A percentile compares a stretch with the other conserved stretches of the same genome.
Conservation (phyloP, 805 yeast species). For the Limtongia smithiae region DNA sequence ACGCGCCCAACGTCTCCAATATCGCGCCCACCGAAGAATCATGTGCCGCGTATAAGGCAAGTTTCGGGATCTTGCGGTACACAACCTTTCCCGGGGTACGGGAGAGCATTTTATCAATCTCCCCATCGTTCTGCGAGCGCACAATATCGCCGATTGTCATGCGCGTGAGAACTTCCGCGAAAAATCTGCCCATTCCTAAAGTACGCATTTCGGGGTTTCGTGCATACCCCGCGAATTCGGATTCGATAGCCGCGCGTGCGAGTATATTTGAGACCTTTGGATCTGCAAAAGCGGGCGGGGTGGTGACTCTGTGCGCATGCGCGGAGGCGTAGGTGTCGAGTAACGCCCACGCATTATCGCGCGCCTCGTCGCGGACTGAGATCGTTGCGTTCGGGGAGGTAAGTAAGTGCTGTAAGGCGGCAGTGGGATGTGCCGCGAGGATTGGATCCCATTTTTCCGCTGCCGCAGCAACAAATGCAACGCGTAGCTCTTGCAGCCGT, state of each 20-base stretch:
- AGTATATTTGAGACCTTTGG: slow-evolving; percentile 11
- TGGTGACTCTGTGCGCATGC: slow-evolving; percentile 11
- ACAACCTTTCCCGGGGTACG: neutral
- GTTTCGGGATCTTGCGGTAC: slow-evolving; percentile 6
- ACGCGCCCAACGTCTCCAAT: slow-evolving; percentile 25
- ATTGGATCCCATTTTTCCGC: slow-evolving; percentile 26
- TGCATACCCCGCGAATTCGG: slow-evolving; percentile 20
- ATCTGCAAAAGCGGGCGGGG: slow-evolving; percentile 18
- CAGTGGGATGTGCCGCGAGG: slow-evolving; percentile 11
- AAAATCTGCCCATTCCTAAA: slow-evolving; percentile 27
- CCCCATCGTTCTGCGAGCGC: slow-evolving; percentile 7
- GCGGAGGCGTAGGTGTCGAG: slow-evolving; percentile 26
- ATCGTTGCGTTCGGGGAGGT: slow-evolving; percentile 3
- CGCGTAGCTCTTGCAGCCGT: slow-evolving; percentile 20
- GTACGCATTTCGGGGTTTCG: slow-evolving; percentile 12
- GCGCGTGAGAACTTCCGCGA: slow-evolving; percentile 19
- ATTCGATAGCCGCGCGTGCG: slow-evolving; percentile 20
- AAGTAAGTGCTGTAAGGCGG: slow-evolving; percentile 10
- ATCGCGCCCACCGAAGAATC: slow-evolving; percentile 29
- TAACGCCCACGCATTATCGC: slow-evolving; percentile 24
- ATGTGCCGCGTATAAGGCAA: slow-evolving; percentile 30
- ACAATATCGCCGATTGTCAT: slow-evolving; percentile 24
- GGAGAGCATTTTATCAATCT: slow-evolving; percentile 11
- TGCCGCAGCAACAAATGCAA: slow-evolving; percentile 21
- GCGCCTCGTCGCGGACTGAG: slow-evolving; percentile 4